Base-by-base conservation (phyloP, 805 yeast genomes). In the Brettanomyces anomalus region DNA sequence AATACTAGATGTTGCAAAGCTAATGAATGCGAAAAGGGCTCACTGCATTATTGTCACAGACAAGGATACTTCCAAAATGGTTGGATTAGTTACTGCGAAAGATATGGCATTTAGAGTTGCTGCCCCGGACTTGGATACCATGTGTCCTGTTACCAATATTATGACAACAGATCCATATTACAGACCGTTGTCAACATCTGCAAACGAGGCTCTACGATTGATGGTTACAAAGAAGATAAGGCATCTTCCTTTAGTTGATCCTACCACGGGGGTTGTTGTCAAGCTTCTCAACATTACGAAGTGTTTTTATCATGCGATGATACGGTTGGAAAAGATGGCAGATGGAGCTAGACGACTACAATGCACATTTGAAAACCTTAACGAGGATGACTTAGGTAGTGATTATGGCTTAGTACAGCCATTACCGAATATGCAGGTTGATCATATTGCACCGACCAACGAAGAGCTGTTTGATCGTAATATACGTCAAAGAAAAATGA, bases 281-380 rank as follows among this genome's bases (percentile, higher is more conserved):
- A 74, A 73, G 2, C 62, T 70, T 11, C 51, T 70, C 21, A 71
- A 70, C 50, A 69, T 70, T 30, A 70, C 74, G 4, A 61, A 68
- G 40, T 70, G 75, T 39, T 70, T 69, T 49, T 67, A 69, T 43
- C 72, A 70, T 47, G 74, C 72, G 0, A 65, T 70, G 68, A 51
- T 63, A 3, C 52, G 69, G 39, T 50, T 70, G 20, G 74, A 70
- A 46, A 61, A 64, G 39, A 62, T 70, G 47, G 55, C 71, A 1
- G 46, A 50, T 19, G 68, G 66, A 43, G 68, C 71, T 3, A 52
- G 57, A 37, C 63, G 61, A 43, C 43, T 60, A 31, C 57, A 59
- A 42, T 45, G 41, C 5, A 58, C 65, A 1, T 58, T 60, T 45
- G 53, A 58, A 33, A 60, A 58, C 33, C 46, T 60, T 17, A 52